Evolutionary conservation across 345 rosid genomes (phyloP).

Genomic region (Sonneratia alba): DNA sequence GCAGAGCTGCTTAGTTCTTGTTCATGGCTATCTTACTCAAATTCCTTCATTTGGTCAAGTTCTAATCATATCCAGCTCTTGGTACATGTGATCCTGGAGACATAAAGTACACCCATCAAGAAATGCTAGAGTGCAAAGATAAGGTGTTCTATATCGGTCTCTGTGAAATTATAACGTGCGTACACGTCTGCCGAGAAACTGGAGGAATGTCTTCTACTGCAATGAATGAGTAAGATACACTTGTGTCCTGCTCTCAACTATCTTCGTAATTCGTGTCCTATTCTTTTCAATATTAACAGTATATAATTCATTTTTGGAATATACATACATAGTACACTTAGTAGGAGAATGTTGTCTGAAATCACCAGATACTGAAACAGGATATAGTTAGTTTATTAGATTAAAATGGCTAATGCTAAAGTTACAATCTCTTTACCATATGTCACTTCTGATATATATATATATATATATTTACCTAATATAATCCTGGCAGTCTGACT

Average conservation of each 20-base stretch:
- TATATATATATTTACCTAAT: not conserved
- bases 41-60: slow-evolving; percentile 86
- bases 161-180: slow-evolving; percentile 85
- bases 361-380: too few species aligned
- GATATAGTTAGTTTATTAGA: too few species aligned
- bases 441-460: not conserved
- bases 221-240: slow-evolving; percentile 47
- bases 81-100: slow-evolving; percentile 93
- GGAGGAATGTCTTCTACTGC: slow-evolving; percentile 78
- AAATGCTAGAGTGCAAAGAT: slow-evolving; percentile 73
- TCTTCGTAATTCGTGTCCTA: too few species aligned
- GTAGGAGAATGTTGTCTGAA: too few species aligned
- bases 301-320: too few species aligned
- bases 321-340: too few species aligned
- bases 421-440: not conserved
- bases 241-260: not conserved
- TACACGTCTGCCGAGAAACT: slow-evolving; percentile 85
- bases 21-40: slow-evolving; percentile 55
- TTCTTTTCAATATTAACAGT: too few species aligned
- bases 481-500: slow-evolving; percentile 40
- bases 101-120: slow-evolving; percentile 71
- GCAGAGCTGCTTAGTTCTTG: slow-evolving; percentile 77
- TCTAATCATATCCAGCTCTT: slow-evolving; percentile 67
- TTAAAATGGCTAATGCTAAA: not conserved
- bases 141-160: slow-evolving; percentile 93